Evolutionary conservation across 78 protist species (phyloP).

Genomic region (Dictyostelium discoideum): DNA sequence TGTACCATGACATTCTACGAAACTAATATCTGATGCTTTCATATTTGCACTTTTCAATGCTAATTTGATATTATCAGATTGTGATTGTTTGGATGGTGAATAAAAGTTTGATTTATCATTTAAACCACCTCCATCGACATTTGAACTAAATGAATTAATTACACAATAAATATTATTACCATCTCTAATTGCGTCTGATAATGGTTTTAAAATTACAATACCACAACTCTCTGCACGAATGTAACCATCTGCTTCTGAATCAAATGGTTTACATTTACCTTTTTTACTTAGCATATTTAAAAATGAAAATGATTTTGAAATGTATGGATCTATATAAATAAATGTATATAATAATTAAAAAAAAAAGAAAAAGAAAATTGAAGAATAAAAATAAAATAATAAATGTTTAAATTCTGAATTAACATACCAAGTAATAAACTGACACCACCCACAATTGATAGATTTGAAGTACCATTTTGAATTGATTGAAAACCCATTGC

Average conservation of each 20-base stretch:
- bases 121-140: slow-evolving; percentile 83
- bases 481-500: slow-evolving; percentile 75
- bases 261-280: slow-evolving; percentile 87
- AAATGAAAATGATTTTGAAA: background rate
- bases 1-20: slow-evolving; percentile 44
- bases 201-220: slow-evolving; percentile 44
- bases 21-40: background rate
- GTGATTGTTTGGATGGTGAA: slow-evolving; percentile 26
- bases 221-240: slow-evolving; percentile 89
- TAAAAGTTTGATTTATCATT: background rate
- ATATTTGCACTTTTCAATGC: background rate
- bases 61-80: background rate
- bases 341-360: background rate
- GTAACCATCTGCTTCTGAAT: slow-evolving; percentile 90
- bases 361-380: too few relatives aligned
- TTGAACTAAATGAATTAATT: slow-evolving; percentile 54
- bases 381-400: too few relatives aligned
- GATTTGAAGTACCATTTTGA: slow-evolving; percentile 50
- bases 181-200: slow-evolving; percentile 13
- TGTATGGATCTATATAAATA: slow-evolving; percentile 38
- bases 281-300: slow-evolving; percentile 61
- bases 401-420: slow-evolving; percentile 45
- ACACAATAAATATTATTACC: slow-evolving; percentile 75
- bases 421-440: slow-evolving; percentile 75
- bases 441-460: slow-evolving; percentile 88